Evolutionary conservation across 768 basidiomycete species (phyloP), one percentile per base, ranked within the genome.

Genomic region (Xanthoconium purpureum): DNA sequence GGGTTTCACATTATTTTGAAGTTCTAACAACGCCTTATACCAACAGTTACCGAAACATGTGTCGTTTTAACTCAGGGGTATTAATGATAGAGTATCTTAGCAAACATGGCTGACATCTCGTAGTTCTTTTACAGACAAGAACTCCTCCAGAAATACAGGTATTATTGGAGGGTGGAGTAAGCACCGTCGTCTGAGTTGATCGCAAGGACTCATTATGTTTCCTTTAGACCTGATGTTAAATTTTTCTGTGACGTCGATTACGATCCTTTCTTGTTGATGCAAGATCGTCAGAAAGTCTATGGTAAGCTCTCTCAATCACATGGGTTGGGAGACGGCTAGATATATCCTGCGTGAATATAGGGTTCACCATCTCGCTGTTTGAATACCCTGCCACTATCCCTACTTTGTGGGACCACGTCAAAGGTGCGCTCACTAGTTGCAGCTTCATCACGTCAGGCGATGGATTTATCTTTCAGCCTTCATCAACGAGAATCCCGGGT

Each of bases 91-190:
- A 5, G 11, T 50, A 15, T 46, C 6, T 20, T 35, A 40, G 30
- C 20, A 20, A 38, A 15, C 37, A 13, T 48, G 17, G 49, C 51
- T 64, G 8, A 56, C 49, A 5, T 42, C 40, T 45, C 33, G 10
- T 56, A 91, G 85, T 91, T 88, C 76, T 95, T 96, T 75, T 95
- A 83, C 75, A 78, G 80, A 42, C 93, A 95, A 59, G 83, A 87
- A 55, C 73, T 95, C 10, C 74, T 95, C 45, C 79, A 85, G 59
- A 76, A 82, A 32, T 94, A 87, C 71, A 82, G 84, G 43, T 95
- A 91, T 72, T 94, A 95, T 72, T 95, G 91, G 92, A 85, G 92
- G 61, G 83, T 95, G 30, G 91, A 94, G 87, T 91, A 65, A 69
- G 88, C 73, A 8, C 38, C 6, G n/a, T 15, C 20, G 38, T 46